Conservation (phyloP, 2,329 filamentous ascomycete genomes). For the Penicillium sp. region DNA sequence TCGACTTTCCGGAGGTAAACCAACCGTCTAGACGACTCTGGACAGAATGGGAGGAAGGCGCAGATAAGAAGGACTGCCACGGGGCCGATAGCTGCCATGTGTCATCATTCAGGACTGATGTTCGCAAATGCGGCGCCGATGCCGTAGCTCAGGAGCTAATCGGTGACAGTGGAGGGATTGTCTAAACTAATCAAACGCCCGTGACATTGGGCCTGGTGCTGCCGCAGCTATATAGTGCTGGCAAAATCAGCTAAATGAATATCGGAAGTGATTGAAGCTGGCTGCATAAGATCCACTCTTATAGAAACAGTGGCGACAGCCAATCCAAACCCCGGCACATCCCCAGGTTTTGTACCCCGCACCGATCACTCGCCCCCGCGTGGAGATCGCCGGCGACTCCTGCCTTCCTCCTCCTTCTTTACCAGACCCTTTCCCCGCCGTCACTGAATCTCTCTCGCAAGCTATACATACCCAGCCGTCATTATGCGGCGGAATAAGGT, state of each 20-base stretch:
- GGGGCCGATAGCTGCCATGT: too few species aligned
- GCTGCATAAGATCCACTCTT: background rate
- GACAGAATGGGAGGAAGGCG: too few species aligned
- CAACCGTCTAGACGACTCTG: conserved; percentile 51
- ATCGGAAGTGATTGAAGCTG: too few species aligned
- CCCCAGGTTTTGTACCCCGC: conserved; percentile 12
- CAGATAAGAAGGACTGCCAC: too few species aligned
- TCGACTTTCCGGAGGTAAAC: conserved; percentile 46
- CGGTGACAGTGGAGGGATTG: too few species aligned
- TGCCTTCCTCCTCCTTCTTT: conserved; percentile 15
- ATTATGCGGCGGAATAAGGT: conserved; percentile 18
- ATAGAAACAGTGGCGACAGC: background rate
- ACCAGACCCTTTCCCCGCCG: background rate
- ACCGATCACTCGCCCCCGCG: background rate
- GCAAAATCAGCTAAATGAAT: too few species aligned
- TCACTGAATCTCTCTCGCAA: background rate
- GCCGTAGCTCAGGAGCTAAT: too few species aligned
- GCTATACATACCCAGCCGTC: background rate
- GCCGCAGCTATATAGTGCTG: too few species aligned
- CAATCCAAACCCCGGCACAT: background rate
- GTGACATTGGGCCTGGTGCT: too few species aligned
- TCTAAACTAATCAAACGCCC: too few species aligned
- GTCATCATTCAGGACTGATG: too few species aligned
- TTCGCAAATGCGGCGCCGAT: too few species aligned
- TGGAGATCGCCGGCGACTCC: conserved; percentile 13